phyloP scores from a whole-genome alignment of 768 basidiomycete species.

The Boletellus sp. region DNA sequence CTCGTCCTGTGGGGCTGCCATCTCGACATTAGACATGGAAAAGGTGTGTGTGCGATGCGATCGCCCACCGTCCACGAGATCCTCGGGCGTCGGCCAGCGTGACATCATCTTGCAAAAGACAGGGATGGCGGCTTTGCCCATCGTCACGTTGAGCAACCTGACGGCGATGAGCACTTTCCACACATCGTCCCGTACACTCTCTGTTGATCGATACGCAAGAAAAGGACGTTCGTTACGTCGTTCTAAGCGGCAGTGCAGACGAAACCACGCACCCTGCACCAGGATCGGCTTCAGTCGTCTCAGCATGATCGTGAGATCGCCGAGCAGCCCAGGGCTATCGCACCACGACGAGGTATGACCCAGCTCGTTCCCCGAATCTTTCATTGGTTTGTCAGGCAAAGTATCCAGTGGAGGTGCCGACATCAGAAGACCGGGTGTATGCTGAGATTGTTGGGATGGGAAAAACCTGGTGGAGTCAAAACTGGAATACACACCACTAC shows the following conservation, averaged over 20 bases:
- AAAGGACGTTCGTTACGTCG: neutral
- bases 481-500: neutral
- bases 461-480: constrained; percentile 1
- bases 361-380: neutral
- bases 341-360: neutral
- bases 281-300: constrained; percentile 30
- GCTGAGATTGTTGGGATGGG: constrained; percentile 4
- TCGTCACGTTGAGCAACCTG: constrained; percentile 67
- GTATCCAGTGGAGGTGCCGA: neutral
- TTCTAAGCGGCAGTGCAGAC: neutral
- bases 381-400: neutral
- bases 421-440: constrained; percentile 4
- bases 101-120: constrained; percentile 56
- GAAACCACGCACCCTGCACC: constrained; percentile 24
- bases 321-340: constrained; percentile 4
- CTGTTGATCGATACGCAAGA: constrained; percentile 27
- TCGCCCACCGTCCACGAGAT: constrained; percentile 50
- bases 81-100: constrained; percentile 56
- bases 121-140: constrained; percentile 60
- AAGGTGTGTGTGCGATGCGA: neutral
- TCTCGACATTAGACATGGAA: neutral
- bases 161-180: constrained; percentile 71
- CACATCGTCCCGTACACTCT: constrained; percentile 50
- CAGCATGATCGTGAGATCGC: constrained; percentile 27
- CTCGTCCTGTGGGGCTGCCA: constrained; percentile 41